A percentile compares a stretch with the other conserved stretches of the same genome.
phyloP scores from a whole-genome alignment of 2,329 filamentous ascomycete species.

The Anthostomella pinea region DNA sequence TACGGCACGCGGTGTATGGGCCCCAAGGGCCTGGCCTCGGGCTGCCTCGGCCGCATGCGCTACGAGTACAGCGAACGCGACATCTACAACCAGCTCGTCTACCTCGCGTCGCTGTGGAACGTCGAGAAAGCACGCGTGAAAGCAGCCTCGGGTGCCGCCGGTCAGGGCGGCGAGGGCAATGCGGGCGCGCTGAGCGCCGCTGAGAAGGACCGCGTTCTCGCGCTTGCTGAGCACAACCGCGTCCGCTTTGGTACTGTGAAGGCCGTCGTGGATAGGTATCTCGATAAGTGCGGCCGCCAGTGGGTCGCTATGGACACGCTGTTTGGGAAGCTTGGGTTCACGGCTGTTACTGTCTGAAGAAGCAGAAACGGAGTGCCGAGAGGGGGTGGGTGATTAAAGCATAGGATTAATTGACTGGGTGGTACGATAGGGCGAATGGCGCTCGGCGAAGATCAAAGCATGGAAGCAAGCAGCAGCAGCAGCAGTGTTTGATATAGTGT shows the following conservation, averaged over 20 bases:
- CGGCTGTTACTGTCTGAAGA: no score
- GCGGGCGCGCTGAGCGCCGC: slow-evolving; percentile 41
- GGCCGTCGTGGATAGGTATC: slow-evolving; percentile 74
- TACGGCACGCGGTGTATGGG: slow-evolving; percentile 89
- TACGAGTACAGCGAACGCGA: slow-evolving; percentile 87
- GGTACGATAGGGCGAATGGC: no score
- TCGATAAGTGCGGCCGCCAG: slow-evolving; percentile 85
- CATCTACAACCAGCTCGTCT: slow-evolving; percentile 92
- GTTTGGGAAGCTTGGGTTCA: slow-evolving; percentile 67
- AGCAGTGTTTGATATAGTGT: no score
- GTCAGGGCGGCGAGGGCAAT: slow-evolving; percentile 23
- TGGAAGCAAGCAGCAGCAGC: no score
- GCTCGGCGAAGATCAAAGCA: no score
- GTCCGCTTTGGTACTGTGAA: slow-evolving; percentile 73
- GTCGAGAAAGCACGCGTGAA: slow-evolving; percentile 71
- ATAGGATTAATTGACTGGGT: no score
- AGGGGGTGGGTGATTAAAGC: no score
- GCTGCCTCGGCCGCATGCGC: slow-evolving; percentile 82
- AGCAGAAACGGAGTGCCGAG: no score
- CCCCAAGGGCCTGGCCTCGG: slow-evolving; percentile 76
- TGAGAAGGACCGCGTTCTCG: slow-evolving; percentile 63
- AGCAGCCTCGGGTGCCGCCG: slow-evolving; percentile 47
- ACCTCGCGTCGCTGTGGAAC: slow-evolving; percentile 82
- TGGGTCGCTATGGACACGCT: slow-evolving; percentile 93
- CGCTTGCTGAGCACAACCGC: slow-evolving; percentile 79